Percentiles rank a stretch among this genome's conserved stretches.
Conservation (phyloP, 2,329 filamentous ascomycete species). For the Alternaria ethzedia region DNA sequence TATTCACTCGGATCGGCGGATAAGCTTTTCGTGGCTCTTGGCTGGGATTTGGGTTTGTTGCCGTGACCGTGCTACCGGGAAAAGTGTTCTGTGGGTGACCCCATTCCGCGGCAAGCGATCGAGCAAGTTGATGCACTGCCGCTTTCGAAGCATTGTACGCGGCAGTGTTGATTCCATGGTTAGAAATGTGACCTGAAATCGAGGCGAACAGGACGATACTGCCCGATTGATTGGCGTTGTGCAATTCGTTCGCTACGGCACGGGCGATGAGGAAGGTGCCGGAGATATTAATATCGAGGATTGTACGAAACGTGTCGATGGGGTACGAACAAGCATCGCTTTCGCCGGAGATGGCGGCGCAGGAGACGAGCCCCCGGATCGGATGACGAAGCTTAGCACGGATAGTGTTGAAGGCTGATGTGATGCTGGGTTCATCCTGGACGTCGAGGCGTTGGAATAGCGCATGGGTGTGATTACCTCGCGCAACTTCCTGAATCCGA, state of each 20-base stretch:
- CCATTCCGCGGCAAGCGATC: slow-evolving; percentile 61
- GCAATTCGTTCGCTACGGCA: slow-evolving; percentile 42
- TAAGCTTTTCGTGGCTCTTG: slow-evolving; percentile 18
- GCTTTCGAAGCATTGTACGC: slow-evolving; percentile 63
- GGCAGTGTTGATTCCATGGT: slow-evolving; percentile 50
- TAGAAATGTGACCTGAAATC: slow-evolving; percentile 46
- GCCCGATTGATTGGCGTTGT: slow-evolving; percentile 35
- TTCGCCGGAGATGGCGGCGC: slow-evolving; percentile 39
- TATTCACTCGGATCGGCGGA: slow-evolving; percentile 59
- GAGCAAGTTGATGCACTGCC: slow-evolving; percentile 59
- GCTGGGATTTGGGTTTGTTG: slow-evolving; percentile 24
- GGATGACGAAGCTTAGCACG: slow-evolving; percentile 20
- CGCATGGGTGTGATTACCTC: slow-evolving; percentile 13
- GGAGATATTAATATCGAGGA: slow-evolving; percentile 49
- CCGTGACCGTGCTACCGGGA: slow-evolving; percentile 35
- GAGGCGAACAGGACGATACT: slow-evolving; percentile 50
- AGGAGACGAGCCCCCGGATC: slow-evolving; percentile 34
- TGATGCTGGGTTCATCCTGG: slow-evolving; percentile 26
- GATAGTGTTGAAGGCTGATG: slow-evolving; percentile 16
- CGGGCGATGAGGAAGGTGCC: slow-evolving; percentile 47
- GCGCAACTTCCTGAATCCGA: slow-evolving; percentile 1
- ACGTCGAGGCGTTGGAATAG: slow-evolving; percentile 28
- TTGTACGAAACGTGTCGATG: slow-evolving; percentile 39
- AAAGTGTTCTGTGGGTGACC: slow-evolving; percentile 49
- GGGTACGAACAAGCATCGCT: slow-evolving; percentile 44